Conservation (phyloP, 352 stramenopile genomes). For the Phytophthora aleatoria region DNA sequence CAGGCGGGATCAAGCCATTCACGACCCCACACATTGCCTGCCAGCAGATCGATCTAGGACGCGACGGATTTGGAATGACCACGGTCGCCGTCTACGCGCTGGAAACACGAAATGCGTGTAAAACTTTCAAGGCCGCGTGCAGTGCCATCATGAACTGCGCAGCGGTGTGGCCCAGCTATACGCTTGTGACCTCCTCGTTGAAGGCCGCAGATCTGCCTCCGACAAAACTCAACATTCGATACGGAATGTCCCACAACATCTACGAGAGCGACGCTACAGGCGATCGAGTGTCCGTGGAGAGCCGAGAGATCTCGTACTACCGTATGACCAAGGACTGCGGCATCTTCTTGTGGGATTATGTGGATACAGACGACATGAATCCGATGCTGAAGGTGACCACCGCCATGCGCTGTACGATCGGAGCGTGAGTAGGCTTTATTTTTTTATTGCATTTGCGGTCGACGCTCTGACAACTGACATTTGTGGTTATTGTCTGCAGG, state of each 20-base stretch:
- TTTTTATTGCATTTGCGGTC: neutral
- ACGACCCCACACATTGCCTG: constrained; percentile 24
- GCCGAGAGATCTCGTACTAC: constrained; percentile 34
- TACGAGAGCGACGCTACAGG: constrained; percentile 32
- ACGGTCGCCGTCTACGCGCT: constrained; percentile 35
- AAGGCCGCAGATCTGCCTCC: constrained; percentile 21
- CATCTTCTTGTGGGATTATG: constrained; percentile 42
- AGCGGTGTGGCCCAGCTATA: constrained; percentile 37
- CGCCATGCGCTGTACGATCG: constrained; percentile 31
- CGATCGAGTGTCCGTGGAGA: constrained; percentile 31
- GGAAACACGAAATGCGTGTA: constrained; percentile 31
- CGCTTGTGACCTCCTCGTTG: constrained; percentile 23
- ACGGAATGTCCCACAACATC: constrained; percentile 26
- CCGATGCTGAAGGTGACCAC: constrained; percentile 20
- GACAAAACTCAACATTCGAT: constrained; percentile 36
- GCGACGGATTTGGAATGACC: constrained; percentile 34
- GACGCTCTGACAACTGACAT: neutral
- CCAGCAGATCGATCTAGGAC: constrained; percentile 28
- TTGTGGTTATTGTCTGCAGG: constrained; percentile 5
- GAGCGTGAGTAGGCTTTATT: constrained; percentile 32
- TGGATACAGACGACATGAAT: constrained; percentile 39
- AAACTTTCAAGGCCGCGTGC: constrained; percentile 30
- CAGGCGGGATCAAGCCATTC: constrained; percentile 16
- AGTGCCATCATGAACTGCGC: constrained; percentile 31
- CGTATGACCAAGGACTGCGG: constrained; percentile 27